Conservation (phyloP, 1,284 basidiomycete species). For the Stereum hirsutum region DNA sequence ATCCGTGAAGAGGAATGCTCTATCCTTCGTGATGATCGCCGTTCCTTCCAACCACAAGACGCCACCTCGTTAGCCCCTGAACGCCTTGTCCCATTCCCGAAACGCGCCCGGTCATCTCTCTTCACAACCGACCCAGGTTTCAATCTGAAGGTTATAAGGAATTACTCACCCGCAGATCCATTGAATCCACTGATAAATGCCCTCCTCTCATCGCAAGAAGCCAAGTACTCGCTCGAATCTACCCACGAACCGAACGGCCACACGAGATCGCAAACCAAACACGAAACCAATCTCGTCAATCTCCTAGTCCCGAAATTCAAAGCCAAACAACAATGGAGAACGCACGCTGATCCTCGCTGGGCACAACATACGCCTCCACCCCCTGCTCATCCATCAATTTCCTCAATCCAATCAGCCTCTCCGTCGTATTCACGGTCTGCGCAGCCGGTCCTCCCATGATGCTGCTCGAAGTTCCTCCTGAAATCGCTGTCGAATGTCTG, state of each 20-base stretch:
- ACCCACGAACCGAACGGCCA: too few species aligned
- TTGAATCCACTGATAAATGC: conserved; percentile 89
- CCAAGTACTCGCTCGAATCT: conserved; percentile 91
- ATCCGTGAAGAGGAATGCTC: conserved; percentile 84
- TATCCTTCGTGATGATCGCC: conserved; percentile 68
- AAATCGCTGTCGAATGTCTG: too few species aligned
- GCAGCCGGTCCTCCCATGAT: conserved; percentile 25
- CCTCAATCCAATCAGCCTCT: conserved; percentile 50
- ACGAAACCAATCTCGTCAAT: too few species aligned
- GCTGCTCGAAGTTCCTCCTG: too few species aligned
- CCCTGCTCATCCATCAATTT: conserved; percentile 56
- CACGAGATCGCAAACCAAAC: too few species aligned
- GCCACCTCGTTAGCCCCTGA: not conserved
- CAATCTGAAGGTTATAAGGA: conserved; percentile 8
- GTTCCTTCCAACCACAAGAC: conserved; percentile 39
- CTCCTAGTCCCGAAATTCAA: too few species aligned
- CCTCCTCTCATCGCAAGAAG: conserved; percentile 75
- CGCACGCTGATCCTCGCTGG: conserved; percentile 85
- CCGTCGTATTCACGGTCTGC: conserved; percentile 53
- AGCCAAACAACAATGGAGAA: too few species aligned
- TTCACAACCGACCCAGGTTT: not conserved
- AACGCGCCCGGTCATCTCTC: too few species aligned
- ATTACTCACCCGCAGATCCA: conserved; percentile 74
- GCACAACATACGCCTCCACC: conserved; percentile 69
- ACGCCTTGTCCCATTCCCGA: not conserved